Evolutionary conservation across 305 asterid species (phyloP).

Genomic region (Euphrasia arctica): DNA sequence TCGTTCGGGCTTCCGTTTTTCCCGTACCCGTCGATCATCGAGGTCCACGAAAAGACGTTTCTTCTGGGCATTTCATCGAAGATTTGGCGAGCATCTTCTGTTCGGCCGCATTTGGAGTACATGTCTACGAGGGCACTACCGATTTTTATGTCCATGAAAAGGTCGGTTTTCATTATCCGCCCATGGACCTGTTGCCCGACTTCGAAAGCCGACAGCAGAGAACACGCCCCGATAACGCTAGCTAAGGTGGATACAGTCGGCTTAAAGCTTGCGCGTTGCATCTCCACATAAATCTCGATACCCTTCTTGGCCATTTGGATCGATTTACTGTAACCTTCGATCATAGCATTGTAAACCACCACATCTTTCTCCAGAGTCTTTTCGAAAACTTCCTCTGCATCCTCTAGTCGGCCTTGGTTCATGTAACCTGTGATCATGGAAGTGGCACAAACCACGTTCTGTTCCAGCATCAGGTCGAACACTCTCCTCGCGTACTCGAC

Average conservation of each 20-base stretch:
- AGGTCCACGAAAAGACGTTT: slow-evolving; percentile 91
- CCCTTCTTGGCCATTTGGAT: slow-evolving; percentile 65
- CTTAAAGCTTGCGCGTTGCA: slow-evolving; percentile 55
- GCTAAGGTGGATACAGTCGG: slow-evolving; percentile 78
- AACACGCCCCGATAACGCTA: slow-evolving; percentile 87
- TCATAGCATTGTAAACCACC: slow-evolving; percentile 90
- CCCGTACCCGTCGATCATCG: slow-evolving; percentile 94
- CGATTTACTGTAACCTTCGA: slow-evolving; percentile 82
- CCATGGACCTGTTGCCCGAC: slow-evolving; percentile 80
- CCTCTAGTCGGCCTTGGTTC: slow-evolving; percentile 51
- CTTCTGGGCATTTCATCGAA: slow-evolving; percentile 64
- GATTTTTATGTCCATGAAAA: slow-evolving; percentile 44
- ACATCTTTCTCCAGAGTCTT: slow-evolving; percentile 63
- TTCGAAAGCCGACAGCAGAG: slow-evolving; percentile 62
- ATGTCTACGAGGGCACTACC: slow-evolving; percentile 89
- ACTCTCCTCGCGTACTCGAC: slow-evolving; percentile 65
- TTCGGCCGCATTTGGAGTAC: slow-evolving; percentile 82
- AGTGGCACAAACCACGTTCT: slow-evolving; percentile 71
- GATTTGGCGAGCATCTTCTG: slow-evolving; percentile 61
- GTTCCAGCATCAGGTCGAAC: slow-evolving; percentile 70
- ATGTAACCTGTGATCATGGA: slow-evolving; percentile 88
- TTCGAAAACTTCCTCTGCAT: slow-evolving; percentile 73
- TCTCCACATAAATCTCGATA: slow-evolving; percentile 50
- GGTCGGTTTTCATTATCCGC: slow-evolving; percentile 52
- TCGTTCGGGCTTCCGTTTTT: slow-evolving; percentile 74